These are phyloP conservation scores for Neurospora tetrasperma DNA, from an alignment of 495 filamentous ascomycete genomes.

Conservation along the genomic window DNA sequence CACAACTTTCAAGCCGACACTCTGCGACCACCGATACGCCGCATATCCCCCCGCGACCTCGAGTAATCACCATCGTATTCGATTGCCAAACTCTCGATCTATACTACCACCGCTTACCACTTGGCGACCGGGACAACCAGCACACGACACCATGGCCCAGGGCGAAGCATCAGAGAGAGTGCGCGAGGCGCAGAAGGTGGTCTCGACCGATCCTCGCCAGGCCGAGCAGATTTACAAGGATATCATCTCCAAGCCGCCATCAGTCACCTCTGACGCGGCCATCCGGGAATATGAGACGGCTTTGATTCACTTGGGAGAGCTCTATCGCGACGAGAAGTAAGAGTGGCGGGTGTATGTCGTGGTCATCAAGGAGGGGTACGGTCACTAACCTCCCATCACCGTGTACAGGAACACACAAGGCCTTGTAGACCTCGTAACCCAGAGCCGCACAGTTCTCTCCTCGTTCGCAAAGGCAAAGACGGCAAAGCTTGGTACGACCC, in stretches of 20 bases:
- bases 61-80: neutral
- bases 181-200: constrained; percentile 70
- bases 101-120: neutral
- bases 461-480: constrained; percentile 99
- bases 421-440: constrained; percentile 82
- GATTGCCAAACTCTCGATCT: neutral
- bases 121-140: neutral
- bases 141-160: constrained; percentile 30
- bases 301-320: constrained; percentile 74
- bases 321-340: constrained; percentile 80
- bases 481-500: constrained; percentile 73
- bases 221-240: constrained; percentile 79
- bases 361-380: neutral
- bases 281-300: constrained; percentile 81
- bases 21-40: constrained; percentile 5
- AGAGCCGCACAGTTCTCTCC: constrained; percentile 81
- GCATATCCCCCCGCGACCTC: neutral
- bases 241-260: constrained; percentile 74
- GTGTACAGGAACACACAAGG: constrained; percentile 58
- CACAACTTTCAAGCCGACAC: neutral
- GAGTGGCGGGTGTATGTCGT: neutral
- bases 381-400: constrained; percentile 5
- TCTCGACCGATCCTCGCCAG: constrained; percentile 65
- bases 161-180: constrained; percentile 36
- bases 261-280: constrained; percentile 67